Evolutionary conservation across 192 early-diverging fungal species (phyloP), one percentile per base, ranked within the genome.

Genomic region (Backusella psychrophila): DNA sequence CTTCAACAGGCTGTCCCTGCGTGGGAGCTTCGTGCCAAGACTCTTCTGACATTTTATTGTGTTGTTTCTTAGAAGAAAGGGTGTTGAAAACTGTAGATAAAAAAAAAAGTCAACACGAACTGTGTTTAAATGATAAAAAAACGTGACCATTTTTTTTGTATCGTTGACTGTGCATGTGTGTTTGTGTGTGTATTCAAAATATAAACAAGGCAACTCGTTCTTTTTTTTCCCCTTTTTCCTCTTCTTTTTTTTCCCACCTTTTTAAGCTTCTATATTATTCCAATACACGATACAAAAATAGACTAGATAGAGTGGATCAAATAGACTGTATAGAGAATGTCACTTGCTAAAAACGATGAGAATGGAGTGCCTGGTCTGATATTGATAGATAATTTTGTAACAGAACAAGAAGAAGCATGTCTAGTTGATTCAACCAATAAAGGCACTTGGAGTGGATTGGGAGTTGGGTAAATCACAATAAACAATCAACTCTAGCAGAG

Each of bases 381-480:
- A 31, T 56, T 90, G 23, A 70, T 89, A 19, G 59, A 77, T 3
- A 79, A 90, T 8, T 89, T 89, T 79, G 76, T 90, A 14, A 80
- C 81, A 2, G 71, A 73, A 67, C 38, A 79, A 6, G 89, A 92
- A 78, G 90, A 88, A 67, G 11, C 29, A 1, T n/a, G 35, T 11
- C 72, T 92, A 17, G 73, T 89, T 19, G 72, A 79, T 9, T 29
- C 41, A 11, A 74, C 89, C 8, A 83, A 91, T 81, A 63, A 56
- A 23, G 72, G 44, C 19, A 41, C 71, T 15, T 92, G 91, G 91
- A 79, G 81, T 4, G 91, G 91, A 26, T 46, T 77, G 49, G 91
- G 91, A 4, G 76, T 81, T 15, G 52, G 74, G 85, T 86, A 81
- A 69, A 69, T 53, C 2, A 59, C 1, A 23, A 34, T 1, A 11